Evolutionary conservation across 2,329 filamentous ascomycete genomes (phyloP).

Genomic region (Tolypocladium tundrense): DNA sequence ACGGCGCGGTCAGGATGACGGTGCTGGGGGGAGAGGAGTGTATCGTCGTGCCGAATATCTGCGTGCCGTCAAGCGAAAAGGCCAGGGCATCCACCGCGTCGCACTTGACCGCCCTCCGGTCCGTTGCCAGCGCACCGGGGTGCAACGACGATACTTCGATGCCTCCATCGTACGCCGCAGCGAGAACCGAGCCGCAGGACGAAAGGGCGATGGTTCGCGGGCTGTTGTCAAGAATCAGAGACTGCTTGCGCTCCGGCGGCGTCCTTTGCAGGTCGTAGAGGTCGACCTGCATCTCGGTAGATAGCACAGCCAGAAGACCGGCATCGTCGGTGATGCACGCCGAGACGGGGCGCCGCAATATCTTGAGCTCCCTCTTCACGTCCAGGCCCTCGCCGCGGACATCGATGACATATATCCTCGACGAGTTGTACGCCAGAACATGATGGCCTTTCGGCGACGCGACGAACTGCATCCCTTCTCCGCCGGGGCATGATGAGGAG

Average conservation of each 20-base stretch:
- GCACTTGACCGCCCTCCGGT: conserved; percentile 69
- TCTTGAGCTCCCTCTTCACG: conserved; percentile 70
- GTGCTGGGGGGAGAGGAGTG: conserved; percentile 56
- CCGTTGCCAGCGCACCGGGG: conserved; percentile 50
- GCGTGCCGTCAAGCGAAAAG: conserved; percentile 69
- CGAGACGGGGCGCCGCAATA: conserved; percentile 62
- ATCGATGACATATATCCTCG: conserved; percentile 71
- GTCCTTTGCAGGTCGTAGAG: conserved; percentile 61
- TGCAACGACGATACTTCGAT: conserved; percentile 76
- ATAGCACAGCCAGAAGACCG: conserved; percentile 65
- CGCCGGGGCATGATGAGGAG: conserved; percentile 71
- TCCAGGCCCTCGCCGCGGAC: conserved; percentile 47
- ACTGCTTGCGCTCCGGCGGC: conserved; percentile 61
- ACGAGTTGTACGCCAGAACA: conserved; percentile 75
- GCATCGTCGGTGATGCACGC: conserved; percentile 74
- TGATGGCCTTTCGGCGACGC: conserved; percentile 67
- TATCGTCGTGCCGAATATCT: conserved; percentile 66
- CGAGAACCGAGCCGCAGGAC: conserved; percentile 70
- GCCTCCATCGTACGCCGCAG: conserved; percentile 77
- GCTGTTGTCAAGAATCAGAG: conserved; percentile 66
- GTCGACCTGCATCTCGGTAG: conserved; percentile 74
- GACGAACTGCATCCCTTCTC: conserved; percentile 77
- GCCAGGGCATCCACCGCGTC: conserved; percentile 62
- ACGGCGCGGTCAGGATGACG: conserved; percentile 69
- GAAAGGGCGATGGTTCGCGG: conserved; percentile 72